Conservation (phyloP, 1,284 basidiomycete genomes). For the Naganishia albida region DNA sequence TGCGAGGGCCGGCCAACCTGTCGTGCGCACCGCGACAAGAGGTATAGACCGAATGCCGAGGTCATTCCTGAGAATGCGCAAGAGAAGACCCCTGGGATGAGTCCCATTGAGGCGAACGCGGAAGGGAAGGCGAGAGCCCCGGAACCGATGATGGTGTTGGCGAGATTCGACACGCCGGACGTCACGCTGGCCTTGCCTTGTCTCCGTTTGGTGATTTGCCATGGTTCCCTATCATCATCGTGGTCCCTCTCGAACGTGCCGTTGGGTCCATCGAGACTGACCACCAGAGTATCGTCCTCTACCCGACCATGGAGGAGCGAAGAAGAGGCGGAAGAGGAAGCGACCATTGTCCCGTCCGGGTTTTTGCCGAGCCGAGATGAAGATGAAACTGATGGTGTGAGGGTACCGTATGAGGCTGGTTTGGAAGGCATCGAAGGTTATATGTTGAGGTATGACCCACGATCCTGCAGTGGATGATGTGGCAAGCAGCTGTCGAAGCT, state of each 20-base stretch:
- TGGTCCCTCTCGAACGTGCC: not conserved
- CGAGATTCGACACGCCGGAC: conserved; percentile 60
- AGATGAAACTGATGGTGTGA: conserved; percentile 22
- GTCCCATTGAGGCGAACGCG: conserved; percentile 73
- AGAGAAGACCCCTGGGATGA: conserved; percentile 82
- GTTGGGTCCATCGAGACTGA: not conserved
- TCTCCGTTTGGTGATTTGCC: conserved; percentile 25
- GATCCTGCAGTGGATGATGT: no score
- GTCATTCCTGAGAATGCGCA: conserved; percentile 82
- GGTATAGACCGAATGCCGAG: conserved; percentile 83
- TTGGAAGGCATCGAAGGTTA: conserved; percentile 26
- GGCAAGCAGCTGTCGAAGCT: no score
- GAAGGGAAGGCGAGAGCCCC: conserved; percentile 58
- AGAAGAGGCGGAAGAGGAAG: conserved; percentile 20
- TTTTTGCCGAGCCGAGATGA: conserved; percentile 1
- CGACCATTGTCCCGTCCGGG: conserved; percentile 17
- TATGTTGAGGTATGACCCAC: not conserved
- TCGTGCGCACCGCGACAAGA: conserved; percentile 83
- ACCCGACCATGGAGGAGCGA: not conserved
- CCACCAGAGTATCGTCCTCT: conserved; percentile 19
- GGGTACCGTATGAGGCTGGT: conserved; percentile 24
- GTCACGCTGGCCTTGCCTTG: conserved; percentile 26
- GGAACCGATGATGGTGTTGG: conserved; percentile 85
- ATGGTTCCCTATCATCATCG: conserved; percentile 21
- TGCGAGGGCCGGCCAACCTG: conserved; percentile 57